phyloP scores from a whole-genome alignment of 768 basidiomycete genomes.

The Boletellus ananas region DNA sequence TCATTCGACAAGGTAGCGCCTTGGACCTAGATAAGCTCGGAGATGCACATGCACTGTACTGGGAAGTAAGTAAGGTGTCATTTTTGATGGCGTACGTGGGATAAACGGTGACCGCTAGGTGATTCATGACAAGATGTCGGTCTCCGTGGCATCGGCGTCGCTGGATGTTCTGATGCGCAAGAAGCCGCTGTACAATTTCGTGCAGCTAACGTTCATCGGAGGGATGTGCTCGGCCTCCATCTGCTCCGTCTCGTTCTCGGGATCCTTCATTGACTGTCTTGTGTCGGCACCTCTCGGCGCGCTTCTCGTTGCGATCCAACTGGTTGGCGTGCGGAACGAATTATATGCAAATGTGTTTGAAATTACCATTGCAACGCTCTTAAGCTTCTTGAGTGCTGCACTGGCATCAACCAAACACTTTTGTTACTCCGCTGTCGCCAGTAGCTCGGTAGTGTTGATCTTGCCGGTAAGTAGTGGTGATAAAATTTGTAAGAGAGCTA shows the following conservation, averaged over 20 bases:
- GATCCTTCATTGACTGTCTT: slow-evolving; percentile 74
- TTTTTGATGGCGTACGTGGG: background rate
- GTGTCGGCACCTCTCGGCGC: slow-evolving; percentile 72
- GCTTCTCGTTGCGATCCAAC: slow-evolving; percentile 68
- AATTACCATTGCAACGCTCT: slow-evolving; percentile 74
- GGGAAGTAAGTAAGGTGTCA: slow-evolving; percentile 46
- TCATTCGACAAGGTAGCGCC: slow-evolving; percentile 67
- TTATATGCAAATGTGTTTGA: slow-evolving; percentile 80
- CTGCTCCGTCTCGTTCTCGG: slow-evolving; percentile 66
- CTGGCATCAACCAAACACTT: slow-evolving; percentile 64
- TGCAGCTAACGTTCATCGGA: slow-evolving; percentile 65
- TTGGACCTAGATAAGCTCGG: slow-evolving; percentile 77
- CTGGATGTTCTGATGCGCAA: slow-evolving; percentile 74
- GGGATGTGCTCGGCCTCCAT: slow-evolving; percentile 76
- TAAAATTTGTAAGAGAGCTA: background rate
- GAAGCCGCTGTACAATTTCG: slow-evolving; percentile 55
- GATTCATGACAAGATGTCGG: slow-evolving; percentile 78
- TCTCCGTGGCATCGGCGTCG: slow-evolving; percentile 64
- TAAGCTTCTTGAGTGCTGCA: slow-evolving; percentile 77
- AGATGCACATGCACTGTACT: slow-evolving; percentile 68
- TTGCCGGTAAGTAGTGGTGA: slow-evolving; percentile 51
- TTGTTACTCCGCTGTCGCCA: slow-evolving; percentile 79
- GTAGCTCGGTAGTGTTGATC: slow-evolving; percentile 75
- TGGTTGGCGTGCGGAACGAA: slow-evolving; percentile 69
- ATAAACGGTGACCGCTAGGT: slow-evolving; percentile 41